A percentile compares a stretch with the other conserved stretches of the same genome.
Evolutionary conservation across 2,329 filamentous ascomycete species (phyloP).

Genomic region (Didymellaceae sp.): DNA sequence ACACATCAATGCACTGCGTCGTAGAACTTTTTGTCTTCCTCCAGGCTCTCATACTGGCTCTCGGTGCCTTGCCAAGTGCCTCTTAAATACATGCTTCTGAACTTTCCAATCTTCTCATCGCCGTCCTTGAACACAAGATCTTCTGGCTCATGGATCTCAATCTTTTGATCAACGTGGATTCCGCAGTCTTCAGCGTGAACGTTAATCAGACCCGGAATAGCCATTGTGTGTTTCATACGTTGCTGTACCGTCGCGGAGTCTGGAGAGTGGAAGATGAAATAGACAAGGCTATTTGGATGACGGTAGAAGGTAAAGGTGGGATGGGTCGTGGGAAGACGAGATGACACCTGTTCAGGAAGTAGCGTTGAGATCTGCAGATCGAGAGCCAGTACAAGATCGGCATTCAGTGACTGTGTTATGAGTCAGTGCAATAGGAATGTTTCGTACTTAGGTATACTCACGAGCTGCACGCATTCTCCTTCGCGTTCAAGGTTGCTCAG

Average conservation of each 20-base stretch:
- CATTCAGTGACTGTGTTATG: conserved; percentile 24
- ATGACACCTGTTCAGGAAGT: conserved; percentile 5
- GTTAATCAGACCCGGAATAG: conserved; percentile 36
- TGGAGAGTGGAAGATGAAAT: conserved; percentile 38
- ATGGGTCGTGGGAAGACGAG: conserved; percentile 17
- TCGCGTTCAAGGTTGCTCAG: conserved; percentile 18
- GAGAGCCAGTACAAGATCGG: conserved; percentile 24
- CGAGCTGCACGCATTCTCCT: conserved; percentile 32
- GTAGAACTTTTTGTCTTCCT: conserved; percentile 17
- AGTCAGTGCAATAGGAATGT: background rate
- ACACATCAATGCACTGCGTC: conserved; percentile 14
- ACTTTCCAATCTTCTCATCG: conserved; percentile 27
- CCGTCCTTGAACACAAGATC: conserved; percentile 28
- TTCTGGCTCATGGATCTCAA: conserved; percentile 36
- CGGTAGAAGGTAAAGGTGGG: conserved; percentile 41
- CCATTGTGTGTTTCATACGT: conserved; percentile 41
- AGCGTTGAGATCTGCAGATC: conserved; percentile 10
- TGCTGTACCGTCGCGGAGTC: conserved; percentile 31
- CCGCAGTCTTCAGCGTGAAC: conserved; percentile 34
- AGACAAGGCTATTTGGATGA: conserved; percentile 23
- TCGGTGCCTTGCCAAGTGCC: conserved; percentile 30
- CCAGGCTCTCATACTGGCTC: conserved; percentile 26
- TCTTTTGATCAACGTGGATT: conserved; percentile 31
- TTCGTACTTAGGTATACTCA: conserved; percentile 2
- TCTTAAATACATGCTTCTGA: conserved; percentile 31